Evolutionary conservation across 2,329 filamentous ascomycete genomes (phyloP), one percentile per base, ranked within the genome.

Genomic region (Sclerotinia trifoliorum): DNA sequence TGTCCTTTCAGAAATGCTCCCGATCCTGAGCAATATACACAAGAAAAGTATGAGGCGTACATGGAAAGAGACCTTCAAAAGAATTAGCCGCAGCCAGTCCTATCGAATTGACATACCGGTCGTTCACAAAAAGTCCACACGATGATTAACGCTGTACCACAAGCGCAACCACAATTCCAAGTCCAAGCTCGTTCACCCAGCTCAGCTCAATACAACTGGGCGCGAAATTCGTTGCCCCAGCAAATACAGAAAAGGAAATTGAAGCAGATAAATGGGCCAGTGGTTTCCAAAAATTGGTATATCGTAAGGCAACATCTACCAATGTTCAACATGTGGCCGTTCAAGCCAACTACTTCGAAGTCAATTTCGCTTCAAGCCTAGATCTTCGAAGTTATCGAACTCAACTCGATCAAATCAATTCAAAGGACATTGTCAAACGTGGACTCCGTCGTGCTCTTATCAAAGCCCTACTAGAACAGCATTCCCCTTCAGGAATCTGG

Each of bases 261-360:
- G 35, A 57, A 26, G 55, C 8, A 24, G 35, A 24, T 4, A 42
- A 26, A 4, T 24, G 55, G 35, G 35, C 35, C 17, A 3, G 13
- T 26, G 55, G 55, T 7, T 57, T 57, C 11, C 55, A 57, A 26
- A 5, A 57, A 42, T 42, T 44, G 35, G 35, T 44, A 8, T 3
- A 26, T 11, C 35, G 55, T 57, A n/a, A 1, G 15, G 3, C n/a
- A 2, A 26, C 55, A 19, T 2, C n/a, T 26, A 35, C 3, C 11
- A 56, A 3, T 32, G 35, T 19, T 57, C 35, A 44, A 26, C 0
- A 5, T 26, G 13, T 3, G 32, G 54, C 35, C n/a, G 35, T 57
- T 57, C 35, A 57, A 10, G 82, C 70, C 87, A 70, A 70, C 57
- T 67, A 64, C 26, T 70, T 69, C 57, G 51, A 57, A 29, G 52